Conservation (phyloP, 2,329 filamentous ascomycete genomes). For the Elsinoe ampelina region DNA sequence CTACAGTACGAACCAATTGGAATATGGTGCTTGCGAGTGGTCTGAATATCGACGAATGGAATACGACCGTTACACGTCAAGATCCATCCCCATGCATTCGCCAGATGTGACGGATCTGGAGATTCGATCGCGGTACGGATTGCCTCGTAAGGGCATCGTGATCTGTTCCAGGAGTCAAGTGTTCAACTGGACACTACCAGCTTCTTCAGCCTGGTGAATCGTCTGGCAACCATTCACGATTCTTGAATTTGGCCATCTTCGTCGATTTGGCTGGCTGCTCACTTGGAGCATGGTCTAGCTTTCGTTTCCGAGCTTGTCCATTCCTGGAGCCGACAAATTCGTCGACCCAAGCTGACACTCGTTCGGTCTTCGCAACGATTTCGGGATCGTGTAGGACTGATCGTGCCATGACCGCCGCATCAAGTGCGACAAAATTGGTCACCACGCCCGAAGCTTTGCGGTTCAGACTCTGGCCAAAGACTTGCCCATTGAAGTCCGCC, state of each 20-base stretch:
- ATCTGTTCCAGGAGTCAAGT: not conserved
- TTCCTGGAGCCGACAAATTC: slow-evolving; percentile 15
- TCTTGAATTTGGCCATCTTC: not conserved
- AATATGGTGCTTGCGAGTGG: too few species aligned
- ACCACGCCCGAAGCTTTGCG: slow-evolving; percentile 58
- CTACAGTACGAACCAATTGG: too few species aligned
- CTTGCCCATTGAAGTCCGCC: slow-evolving; percentile 61
- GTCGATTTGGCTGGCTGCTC: not conserved
- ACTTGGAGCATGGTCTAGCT: not conserved
- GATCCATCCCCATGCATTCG: too few species aligned
- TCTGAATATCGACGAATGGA: too few species aligned
- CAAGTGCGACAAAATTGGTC: slow-evolving; percentile 43
- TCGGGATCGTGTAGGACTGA: not conserved
- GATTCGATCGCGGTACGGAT: too few species aligned
- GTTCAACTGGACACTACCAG: too few species aligned
- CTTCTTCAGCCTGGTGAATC: slow-evolving; percentile 10
- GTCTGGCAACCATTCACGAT: slow-evolving; percentile 11
- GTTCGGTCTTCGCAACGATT: slow-evolving; percentile 13
- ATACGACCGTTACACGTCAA: too few species aligned
- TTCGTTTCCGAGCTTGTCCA: not conserved
- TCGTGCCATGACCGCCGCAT: not conserved
- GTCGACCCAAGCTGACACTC: slow-evolving; percentile 15
- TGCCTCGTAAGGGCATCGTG: too few species aligned
- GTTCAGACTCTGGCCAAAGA: slow-evolving; percentile 76
- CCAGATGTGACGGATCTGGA: too few species aligned